Evolutionary conservation across 1,284 basidiomycete genomes (phyloP).

Genomic region (Gymnopus androsaceus): DNA sequence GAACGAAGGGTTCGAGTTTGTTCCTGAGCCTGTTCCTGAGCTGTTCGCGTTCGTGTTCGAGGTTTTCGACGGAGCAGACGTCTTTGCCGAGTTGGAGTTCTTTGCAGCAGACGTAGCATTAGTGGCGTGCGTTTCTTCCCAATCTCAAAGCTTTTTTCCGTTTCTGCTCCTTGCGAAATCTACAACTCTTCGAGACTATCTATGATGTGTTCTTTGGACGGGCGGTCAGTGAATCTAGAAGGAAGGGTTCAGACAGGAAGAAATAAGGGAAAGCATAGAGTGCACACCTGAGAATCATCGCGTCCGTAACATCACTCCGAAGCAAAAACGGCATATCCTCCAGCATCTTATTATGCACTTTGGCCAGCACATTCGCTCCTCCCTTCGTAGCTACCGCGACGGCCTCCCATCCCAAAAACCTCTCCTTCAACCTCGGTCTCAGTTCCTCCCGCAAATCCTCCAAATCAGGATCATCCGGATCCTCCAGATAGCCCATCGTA

Average conservation of each 20-base stretch:
- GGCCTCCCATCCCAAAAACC: constrained; percentile 58
- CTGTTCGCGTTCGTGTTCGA: background rate
- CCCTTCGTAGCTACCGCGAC: constrained; percentile 38
- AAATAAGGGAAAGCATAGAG: background rate
- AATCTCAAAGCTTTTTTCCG: constrained; percentile 32
- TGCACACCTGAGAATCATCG: constrained; percentile 37
- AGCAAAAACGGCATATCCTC: constrained; percentile 58
- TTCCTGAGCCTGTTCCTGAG: background rate
- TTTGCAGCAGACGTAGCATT: too few species aligned
- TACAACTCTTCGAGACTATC: constrained; percentile 52
- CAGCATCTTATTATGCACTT: constrained; percentile 43
- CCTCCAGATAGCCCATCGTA: constrained; percentile 49
- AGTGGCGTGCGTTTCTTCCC: too few species aligned
- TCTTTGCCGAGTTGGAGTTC: constrained; percentile 23
- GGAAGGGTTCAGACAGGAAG: background rate
- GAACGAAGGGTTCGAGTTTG: constrained; percentile 6
- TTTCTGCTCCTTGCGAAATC: constrained; percentile 51
- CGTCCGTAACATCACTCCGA: constrained; percentile 50
- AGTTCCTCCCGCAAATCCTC: constrained; percentile 63
- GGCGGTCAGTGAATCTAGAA: constrained; percentile 45
- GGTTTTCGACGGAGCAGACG: constrained; percentile 5
- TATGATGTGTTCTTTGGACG: constrained; percentile 50
- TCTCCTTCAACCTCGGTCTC: constrained; percentile 52
- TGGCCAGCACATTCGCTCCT: constrained; percentile 35
- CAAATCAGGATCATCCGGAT: constrained; percentile 53